A percentile compares a stretch with the other conserved stretches of the same genome.
These are phyloP conservation scores for Capillidium heterosporum DNA, from an alignment of 371 early-diverging fungal genomes.

Conservation along the genomic window DNA sequence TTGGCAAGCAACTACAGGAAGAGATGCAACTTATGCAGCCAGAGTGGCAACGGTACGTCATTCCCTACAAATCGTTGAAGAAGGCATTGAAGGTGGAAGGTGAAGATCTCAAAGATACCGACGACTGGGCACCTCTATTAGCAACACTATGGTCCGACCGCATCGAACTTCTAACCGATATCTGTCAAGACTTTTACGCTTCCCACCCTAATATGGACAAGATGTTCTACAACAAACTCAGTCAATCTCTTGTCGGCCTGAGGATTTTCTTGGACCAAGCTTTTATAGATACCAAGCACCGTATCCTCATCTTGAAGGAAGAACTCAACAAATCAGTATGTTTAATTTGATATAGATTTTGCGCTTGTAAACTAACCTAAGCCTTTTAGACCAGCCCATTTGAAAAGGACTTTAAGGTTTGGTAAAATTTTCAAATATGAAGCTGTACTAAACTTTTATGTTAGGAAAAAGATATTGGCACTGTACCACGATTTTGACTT, in stretches of 20 bases:
- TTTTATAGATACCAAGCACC: neutral
- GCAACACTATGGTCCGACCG: neutral
- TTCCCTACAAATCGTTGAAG: conserved; percentile 3
- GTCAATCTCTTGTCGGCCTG: neutral
- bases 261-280: conserved; percentile 1
- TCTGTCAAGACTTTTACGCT: neutral
- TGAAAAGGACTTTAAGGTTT: conserved; percentile 1
- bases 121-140: neutral
- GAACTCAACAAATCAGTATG: neutral
- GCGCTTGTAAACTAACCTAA: neutral
- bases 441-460: neutral
- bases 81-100: conserved; percentile 1
- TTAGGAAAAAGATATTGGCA: conserved; percentile 1
- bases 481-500: neutral
- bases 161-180: neutral
- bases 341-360: neutral
- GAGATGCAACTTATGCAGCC: neutral
- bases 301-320: neutral
- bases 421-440: neutral
- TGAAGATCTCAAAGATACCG: neutral
- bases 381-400: conserved; percentile 2
- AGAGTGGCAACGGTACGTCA: conserved; percentile 4
- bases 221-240: neutral
- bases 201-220: neutral
- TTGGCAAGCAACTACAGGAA: conserved; percentile 1